Base-by-base conservation (phyloP, 2,329 filamentous ascomycete species). In the Colletotrichum sp. region DNA sequence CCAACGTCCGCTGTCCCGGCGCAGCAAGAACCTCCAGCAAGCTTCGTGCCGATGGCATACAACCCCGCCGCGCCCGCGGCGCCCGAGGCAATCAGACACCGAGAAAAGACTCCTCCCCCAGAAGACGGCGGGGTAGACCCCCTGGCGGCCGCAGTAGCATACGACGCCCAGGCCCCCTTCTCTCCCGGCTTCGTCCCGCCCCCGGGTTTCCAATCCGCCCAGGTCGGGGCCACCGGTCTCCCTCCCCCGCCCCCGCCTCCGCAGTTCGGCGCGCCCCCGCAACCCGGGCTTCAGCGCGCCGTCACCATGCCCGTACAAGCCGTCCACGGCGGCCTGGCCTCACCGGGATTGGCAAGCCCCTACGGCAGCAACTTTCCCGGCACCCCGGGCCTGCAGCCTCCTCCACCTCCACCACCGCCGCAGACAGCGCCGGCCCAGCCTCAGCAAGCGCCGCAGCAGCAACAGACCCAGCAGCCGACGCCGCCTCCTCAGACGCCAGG, bases 51-150 rank as follows among this genome's bases (percentile, higher is more conserved):
- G 1, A 92, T 95, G 86, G 91, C 93, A 4, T 96, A 96, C 82
- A 96, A 96, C 81, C 95, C 95, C 4, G 94, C 95, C 1, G 94
- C 94, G 2, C 95, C 95, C 6, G 89, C 94, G 1, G 93, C 94
- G 0, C 94, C 94, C 1, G 94, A 96, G 82, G 88, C 90, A 26
- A 92, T 96, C 68, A 87, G 90, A 24, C 91, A 95, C 82, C 90
- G 95, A 64, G 95, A 96, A 83, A 96, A 96, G 88, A 96, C 95
- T 1, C 95, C 94, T 3, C 94, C 95, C 6, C 93, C 93, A 5
- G 90, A 93, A 39, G 94, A 96, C 79, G 91, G 88, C 52, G 90
- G 88, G 14, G 85, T 88, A 4, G 90, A 92, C 78, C 92, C 91
- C 4, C 84, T 93, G 26, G 88, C 89, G 6, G 89, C 90, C 66